These are phyloP conservation scores for Boletus tylopilopsis DNA, from an alignment of 768 basidiomycete species.

Conservation along the genomic window DNA sequence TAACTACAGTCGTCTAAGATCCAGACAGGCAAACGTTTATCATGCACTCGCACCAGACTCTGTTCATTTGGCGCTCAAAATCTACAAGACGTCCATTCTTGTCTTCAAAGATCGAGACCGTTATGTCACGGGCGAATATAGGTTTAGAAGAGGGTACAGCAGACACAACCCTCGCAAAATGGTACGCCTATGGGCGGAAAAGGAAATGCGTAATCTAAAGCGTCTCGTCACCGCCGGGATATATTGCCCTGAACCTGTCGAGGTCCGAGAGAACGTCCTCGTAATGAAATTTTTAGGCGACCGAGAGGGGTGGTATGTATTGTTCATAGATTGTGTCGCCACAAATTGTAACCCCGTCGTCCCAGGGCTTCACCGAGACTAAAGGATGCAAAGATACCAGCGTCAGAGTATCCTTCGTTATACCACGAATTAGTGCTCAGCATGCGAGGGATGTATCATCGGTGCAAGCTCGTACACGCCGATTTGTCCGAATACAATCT, in stretches of 20 bases:
- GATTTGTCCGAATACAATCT: constrained; percentile 99
- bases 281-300: constrained; percentile 93
- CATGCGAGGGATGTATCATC: constrained; percentile 81
- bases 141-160: constrained; percentile 89
- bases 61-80: constrained; percentile 85
- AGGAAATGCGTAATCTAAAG: constrained; percentile 95
- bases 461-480: constrained; percentile 93
- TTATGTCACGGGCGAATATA: constrained; percentile 92
- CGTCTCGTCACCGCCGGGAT: constrained; percentile 82
- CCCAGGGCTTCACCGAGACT: constrained; percentile 86
- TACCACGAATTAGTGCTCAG: constrained; percentile 80
- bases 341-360: neutral
- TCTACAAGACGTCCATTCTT: constrained; percentile 98
- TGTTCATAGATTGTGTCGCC: constrained; percentile 4
- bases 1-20: constrained; percentile 1
- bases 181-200: constrained; percentile 98
- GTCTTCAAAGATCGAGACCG: constrained; percentile 97
- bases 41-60: constrained; percentile 64
- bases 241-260: constrained; percentile 81
- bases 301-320: constrained; percentile 70
- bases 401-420: constrained; percentile 49
- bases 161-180: constrained; percentile 95
- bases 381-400: constrained; percentile 75
- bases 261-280: constrained; percentile 94
- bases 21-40: constrained; percentile 88